Percentiles rank a stretch among this genome's conserved stretches.
These are phyloP conservation scores for Symbiotaphrina buchneri DNA, from an alignment of 495 filamentous ascomycete genomes.

Conservation along the genomic window DNA sequence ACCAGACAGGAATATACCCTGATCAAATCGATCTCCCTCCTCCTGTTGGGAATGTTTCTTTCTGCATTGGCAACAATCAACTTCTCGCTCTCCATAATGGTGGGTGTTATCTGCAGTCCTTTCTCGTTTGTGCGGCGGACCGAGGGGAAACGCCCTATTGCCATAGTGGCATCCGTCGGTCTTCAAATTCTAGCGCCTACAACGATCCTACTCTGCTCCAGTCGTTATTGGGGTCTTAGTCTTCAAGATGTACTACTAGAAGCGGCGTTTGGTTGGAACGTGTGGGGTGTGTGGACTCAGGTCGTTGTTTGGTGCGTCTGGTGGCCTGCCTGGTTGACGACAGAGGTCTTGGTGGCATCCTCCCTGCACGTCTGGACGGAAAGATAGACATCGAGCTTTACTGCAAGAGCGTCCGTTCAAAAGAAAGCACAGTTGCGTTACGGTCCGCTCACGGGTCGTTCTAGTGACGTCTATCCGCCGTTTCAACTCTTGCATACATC, in stretches of 20 bases:
- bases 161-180: conserved; percentile 7
- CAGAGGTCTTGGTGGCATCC: conserved; percentile 22
- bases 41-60: conserved; percentile 77
- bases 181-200: conserved; percentile 2
- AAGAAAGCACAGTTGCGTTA: too few species aligned
- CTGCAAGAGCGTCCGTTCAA: too few species aligned
- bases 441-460: too few species aligned
- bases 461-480: too few species aligned
- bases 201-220: conserved; percentile 1
- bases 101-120: conserved; percentile 58
- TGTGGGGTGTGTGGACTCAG: conserved; percentile 75
- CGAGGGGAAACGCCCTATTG: conserved; percentile 8
- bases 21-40: conserved; percentile 76
- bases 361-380: too few species aligned
- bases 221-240: not conserved
- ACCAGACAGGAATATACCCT: conserved; percentile 48
- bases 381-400: not conserved
- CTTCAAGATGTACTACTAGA: conserved; percentile 24
- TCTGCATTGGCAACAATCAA: conserved; percentile 88
- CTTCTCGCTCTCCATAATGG: conserved; percentile 73
- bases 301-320: conserved; percentile 93
- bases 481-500: too few species aligned
- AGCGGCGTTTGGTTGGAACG: conserved; percentile 77
- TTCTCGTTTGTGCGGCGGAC: conserved; percentile 45
- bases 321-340: conserved; percentile 90